Base-by-base conservation (phyloP, 2,329 filamentous ascomycete species). In the Tolypocladium guangdongense region DNA sequence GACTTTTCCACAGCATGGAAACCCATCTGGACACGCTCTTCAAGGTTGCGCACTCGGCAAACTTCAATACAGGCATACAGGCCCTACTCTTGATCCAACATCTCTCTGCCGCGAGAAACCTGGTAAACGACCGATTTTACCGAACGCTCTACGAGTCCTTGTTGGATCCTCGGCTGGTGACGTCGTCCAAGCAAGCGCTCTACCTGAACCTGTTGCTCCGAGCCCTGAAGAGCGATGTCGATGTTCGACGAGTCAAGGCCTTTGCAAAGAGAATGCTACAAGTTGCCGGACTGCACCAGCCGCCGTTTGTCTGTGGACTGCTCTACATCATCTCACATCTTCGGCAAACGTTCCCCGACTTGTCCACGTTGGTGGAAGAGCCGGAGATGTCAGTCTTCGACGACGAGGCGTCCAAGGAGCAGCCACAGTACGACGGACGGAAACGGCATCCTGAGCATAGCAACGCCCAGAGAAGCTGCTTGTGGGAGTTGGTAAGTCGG, bases 51-150 rank as follows among this genome's bases (percentile, higher is more conserved):
- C 93, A 99, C 71, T 97, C 92, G 1, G 90, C 92, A 54, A 99
- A 99, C 70, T 97, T 99, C 79, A 99, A 97, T 72, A 99, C 93
- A 1, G 93, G 90, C 66, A 89, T 99, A 38, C 93, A 99, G 70
- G 92, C 93, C 36, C 80, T 99, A 59, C 87, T 96, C 73, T 76
- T 99, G 49, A 95, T 99, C 59, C 93, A 97, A 67, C 93, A 97
- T 68, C 80, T 99, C 32, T 88, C 90, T 0, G 77, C 84, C 1
- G 82, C 85, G 3, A 90, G 93, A 66, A 86, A 91, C 62, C 77
- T 92, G 52, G 86, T 87, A 5, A 85, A 86, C 14, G 93, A 99
- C 64, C 82, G 93, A 56, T 99, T 96, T 74, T 99, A 97, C 73
- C 82, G 90, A 50, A 96, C 91, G 11, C 75, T 99, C 2, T 99